Percentiles rank a stretch among this genome's conserved stretches.
Conservation (phyloP, 257 asterid genomes). For the Verbena officinalis region DNA sequence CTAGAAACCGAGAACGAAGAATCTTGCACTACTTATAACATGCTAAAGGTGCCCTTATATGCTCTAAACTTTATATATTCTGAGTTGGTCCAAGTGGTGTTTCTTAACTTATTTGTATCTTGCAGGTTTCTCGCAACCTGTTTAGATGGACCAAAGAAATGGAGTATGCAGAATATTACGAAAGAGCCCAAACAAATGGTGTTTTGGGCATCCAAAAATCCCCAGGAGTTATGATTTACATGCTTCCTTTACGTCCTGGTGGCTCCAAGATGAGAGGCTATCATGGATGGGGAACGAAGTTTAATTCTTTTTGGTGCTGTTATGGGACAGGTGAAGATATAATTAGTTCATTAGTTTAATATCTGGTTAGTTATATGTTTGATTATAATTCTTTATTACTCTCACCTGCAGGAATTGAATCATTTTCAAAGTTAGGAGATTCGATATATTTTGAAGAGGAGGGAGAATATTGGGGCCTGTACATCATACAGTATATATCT, state of each 20-base stretch:
- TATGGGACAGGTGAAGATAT: conserved; percentile 99
- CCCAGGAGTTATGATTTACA: conserved; percentile 94
- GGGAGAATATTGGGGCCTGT: conserved; percentile 55
- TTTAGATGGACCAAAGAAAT: conserved; percentile 89
- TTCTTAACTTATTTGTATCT: conserved; percentile 7
- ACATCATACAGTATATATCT: conserved; percentile 76
- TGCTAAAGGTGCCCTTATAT: conserved; percentile 72
- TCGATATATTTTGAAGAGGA: conserved; percentile 86
- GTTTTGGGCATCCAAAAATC: conserved; percentile 83
- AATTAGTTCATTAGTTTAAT: too few species aligned
- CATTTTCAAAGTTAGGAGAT: conserved; percentile 95
- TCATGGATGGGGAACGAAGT: conserved; percentile 96
- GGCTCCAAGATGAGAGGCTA: conserved; percentile 79
- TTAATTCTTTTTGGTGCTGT: conserved; percentile 91
- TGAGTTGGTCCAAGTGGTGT: not conserved
- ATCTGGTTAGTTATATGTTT: not conserved
- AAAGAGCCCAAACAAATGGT: conserved; percentile 86
- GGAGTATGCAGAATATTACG: conserved; percentile 90
- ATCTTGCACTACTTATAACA: conserved; percentile 94
- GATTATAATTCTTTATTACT: not conserved
- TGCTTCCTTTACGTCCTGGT: conserved; percentile 86
- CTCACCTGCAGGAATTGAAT: conserved; percentile 67
- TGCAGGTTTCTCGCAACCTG: conserved; percentile 85
- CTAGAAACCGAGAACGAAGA: conserved; percentile 79
- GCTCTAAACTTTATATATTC: not conserved